Evolutionary conservation across 179 eudicot genomes (phyloP).

Genomic region (Actinidia polygama): DNA sequence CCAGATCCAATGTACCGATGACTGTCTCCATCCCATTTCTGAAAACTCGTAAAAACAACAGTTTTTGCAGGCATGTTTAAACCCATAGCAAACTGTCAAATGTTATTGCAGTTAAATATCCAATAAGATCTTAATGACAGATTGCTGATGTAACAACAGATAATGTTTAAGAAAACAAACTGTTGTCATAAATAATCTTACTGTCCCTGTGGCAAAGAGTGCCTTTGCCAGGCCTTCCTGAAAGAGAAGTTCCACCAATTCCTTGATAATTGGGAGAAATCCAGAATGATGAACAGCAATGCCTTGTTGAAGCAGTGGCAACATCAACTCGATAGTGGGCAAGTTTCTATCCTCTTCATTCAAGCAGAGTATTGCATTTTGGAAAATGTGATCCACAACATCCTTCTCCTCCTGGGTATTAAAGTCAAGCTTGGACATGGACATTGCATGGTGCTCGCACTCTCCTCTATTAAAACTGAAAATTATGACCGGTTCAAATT

Average conservation of each 20-base stretch:
- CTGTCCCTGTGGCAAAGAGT: constrained; percentile 98
- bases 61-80: constrained; percentile 99
- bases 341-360: constrained; percentile 89
- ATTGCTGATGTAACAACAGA: neutral
- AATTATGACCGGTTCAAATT: constrained; percentile 97
- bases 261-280: constrained; percentile 94
- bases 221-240: constrained; percentile 99
- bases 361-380: constrained; percentile 80
- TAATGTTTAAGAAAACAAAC: neutral
- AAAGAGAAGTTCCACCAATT: constrained; percentile 95
- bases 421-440: constrained; percentile 95
- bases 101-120: neutral
- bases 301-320: constrained; percentile 95
- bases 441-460: constrained; percentile 99
- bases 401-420: constrained; percentile 87
- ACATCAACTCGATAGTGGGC: constrained; percentile 95
- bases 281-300: constrained; percentile 99
- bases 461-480: constrained; percentile 99
- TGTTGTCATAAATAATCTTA: constrained; percentile 37
- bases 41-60: constrained; percentile 92
- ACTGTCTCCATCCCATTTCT: constrained; percentile 98
- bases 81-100: constrained; percentile 96
- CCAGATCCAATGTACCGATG: constrained; percentile 96
- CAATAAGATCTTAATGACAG: neutral
- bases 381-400: constrained; percentile 83